Evolutionary conservation across 768 basidiomycete genomes (phyloP).

Genomic region (Suillus subalutaceus): DNA sequence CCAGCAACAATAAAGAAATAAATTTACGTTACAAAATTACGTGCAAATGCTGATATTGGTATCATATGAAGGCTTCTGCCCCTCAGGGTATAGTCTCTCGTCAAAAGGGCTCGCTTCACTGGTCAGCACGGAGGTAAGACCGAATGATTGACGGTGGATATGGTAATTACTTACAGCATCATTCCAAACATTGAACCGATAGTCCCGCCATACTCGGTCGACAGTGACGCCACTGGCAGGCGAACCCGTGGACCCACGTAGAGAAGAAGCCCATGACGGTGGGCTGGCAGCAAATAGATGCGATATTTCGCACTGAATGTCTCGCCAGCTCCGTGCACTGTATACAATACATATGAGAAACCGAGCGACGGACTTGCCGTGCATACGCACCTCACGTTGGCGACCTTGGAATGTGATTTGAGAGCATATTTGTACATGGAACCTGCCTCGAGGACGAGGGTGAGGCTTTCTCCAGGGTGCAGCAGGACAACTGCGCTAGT

Average conservation of each 20-base stretch:
- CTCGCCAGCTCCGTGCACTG: constrained; percentile 70
- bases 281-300: constrained; percentile 52
- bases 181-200: constrained; percentile 65
- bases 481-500: constrained; percentile 57
- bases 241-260: constrained; percentile 37
- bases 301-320: constrained; percentile 62
- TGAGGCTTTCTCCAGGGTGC: constrained; percentile 63
- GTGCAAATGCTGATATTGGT: constrained; percentile 21
- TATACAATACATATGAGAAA: constrained; percentile 7
- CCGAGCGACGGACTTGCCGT: constrained; percentile 5
- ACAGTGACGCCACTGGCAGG: constrained; percentile 59
- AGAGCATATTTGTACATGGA: constrained; percentile 70
- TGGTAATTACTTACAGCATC: constrained; percentile 40
- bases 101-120: constrained; percentile 16
- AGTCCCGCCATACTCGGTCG: constrained; percentile 68
- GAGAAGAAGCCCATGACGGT: constrained; percentile 31
- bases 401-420: constrained; percentile 65
- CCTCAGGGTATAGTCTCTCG: constrained; percentile 26
- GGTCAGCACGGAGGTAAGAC: constrained; percentile 20
- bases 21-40: constrained; percentile 35
- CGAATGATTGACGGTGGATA: constrained; percentile 5
- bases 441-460: constrained; percentile 70
- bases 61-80: constrained; percentile 29
- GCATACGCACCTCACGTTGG: constrained; percentile 63
- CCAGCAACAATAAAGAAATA: constrained; percentile 24